Evolutionary conservation across 306 rosid species (phyloP), one percentile per base, ranked within the genome.

Genomic region (Rosa chinensis): DNA sequence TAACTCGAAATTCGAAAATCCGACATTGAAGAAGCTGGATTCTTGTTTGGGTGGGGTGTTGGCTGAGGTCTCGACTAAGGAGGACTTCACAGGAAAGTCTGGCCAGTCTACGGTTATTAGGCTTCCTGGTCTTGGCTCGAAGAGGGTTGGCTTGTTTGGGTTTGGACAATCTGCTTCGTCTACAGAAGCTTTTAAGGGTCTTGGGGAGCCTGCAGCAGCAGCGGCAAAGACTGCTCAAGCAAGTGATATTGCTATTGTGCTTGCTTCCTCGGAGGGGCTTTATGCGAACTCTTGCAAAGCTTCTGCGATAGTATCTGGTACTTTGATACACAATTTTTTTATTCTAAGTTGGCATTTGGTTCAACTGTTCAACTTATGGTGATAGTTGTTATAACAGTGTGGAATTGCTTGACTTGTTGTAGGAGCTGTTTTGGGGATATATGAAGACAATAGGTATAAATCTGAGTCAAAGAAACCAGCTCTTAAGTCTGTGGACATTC

Each of bases 131-230:
- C 25, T 25, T 25, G 25, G 25, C 25, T 25, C 25, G 25, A 25
- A 25, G 25, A 25, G 25, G 25, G 25, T 25, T 25, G 25, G 25
- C 25, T 25, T 25, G 25, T 25, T 25, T 25, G 25, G 25, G 25
- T 25, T 25, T 25, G 25, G 25, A 25, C 25, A 25, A 25, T 25
- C 25, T 25, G 25, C 25, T 25, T 25, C 0, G 25, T 25, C 25
- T 25, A 25, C 25, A 25, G 25, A 25, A 25, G 25, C 25, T 25
- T 49, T 93, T 88, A 84, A 77, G 84, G 83, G 92, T 72, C 83
- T 95, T 18, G 99, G 98, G 0, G 98, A 93, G 91, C 91, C 99
- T 8, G 94, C 90, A 18, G 98, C 94, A 3, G 87, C 90, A 0
- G 97, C 92, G 45, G 97, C 93, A 25, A 95, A 91, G 87, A 86